Percentiles rank a stretch among this genome's conserved stretches.
Conservation (phyloP, 208 protist genomes). For the Chromosphaera perkinsii region DNA sequence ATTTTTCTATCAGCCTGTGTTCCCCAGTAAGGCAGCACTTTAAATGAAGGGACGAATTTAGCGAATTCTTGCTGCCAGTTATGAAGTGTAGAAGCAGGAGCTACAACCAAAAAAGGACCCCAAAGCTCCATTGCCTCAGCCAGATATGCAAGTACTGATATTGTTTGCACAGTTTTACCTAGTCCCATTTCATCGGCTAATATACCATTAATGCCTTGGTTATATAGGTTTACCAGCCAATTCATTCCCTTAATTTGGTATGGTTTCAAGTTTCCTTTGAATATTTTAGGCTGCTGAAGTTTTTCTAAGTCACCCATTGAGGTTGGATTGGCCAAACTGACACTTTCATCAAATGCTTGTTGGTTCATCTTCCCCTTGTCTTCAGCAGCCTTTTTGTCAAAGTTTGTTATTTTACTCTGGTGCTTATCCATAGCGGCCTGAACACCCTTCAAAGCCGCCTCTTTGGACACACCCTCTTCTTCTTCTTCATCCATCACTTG, state of each 20-base stretch:
- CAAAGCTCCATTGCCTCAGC: conserved; percentile 38
- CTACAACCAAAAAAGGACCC: conserved; percentile 54
- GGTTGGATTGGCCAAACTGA: no score
- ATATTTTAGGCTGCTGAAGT: conserved; percentile 20
- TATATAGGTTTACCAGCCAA: conserved; percentile 50
- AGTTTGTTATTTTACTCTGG: no score
- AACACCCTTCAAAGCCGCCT: no score
- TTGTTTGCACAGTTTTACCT: conserved; percentile 75
- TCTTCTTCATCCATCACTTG: not conserved
- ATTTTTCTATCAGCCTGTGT: conserved; percentile 41
- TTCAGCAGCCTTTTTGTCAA: no score
- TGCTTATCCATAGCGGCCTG: no score
- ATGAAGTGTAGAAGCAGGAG: conserved; percentile 51
- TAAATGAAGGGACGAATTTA: conserved; percentile 44
- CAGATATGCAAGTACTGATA: conserved; percentile 44
- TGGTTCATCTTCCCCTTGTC: no score
- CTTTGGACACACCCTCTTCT: conserved; percentile 1
- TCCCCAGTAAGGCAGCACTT: conserved; percentile 48
- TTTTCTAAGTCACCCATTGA: no score
- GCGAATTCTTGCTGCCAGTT: conserved; percentile 60
- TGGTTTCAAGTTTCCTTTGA: conserved; percentile 33
- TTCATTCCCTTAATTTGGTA: conserved; percentile 54
- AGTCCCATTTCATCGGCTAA: conserved; percentile 97
- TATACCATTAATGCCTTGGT: conserved; percentile 91
- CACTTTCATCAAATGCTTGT: no score